Conservation (phyloP, 2,329 filamentous ascomycete genomes). For the Proliferodiscus dingleyae region DNA sequence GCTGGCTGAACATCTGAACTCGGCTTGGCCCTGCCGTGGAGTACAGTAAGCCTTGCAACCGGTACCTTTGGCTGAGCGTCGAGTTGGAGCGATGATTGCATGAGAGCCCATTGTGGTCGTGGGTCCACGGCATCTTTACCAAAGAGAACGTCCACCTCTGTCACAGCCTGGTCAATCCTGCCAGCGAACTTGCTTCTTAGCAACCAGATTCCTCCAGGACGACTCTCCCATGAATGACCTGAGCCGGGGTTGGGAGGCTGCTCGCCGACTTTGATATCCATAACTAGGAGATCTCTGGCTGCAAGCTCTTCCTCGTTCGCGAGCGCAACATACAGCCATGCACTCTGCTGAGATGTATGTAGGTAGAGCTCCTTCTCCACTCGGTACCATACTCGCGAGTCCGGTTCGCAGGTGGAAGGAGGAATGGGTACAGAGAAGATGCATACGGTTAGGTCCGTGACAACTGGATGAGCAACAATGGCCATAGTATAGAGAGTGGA, state of each 20-base stretch:
- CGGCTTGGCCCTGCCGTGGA: constrained; percentile 58
- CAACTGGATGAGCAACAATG: constrained; percentile 23
- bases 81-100: constrained; percentile 34
- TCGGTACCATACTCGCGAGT: constrained; percentile 48
- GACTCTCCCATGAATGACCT: constrained; percentile 57
- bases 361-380: constrained; percentile 67
- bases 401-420: constrained; percentile 25
- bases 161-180: constrained; percentile 48
- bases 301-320: constrained; percentile 63
- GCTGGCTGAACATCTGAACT: constrained; percentile 31
- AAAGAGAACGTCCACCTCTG: constrained; percentile 63
- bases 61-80: constrained; percentile 30
- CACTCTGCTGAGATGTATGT: constrained; percentile 57
- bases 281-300: constrained; percentile 51
- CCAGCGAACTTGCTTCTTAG: constrained; percentile 38
- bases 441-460: constrained; percentile 33
- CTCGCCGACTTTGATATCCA: constrained; percentile 58
- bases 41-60: constrained; percentile 34
- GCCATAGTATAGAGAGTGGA: constrained; percentile 20
- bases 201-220: constrained; percentile 61
- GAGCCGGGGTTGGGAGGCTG: constrained; percentile 47
- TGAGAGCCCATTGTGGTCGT: constrained; percentile 65
- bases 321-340: constrained; percentile 60
- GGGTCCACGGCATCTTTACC: constrained; percentile 76
- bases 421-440: constrained; percentile 21